Conservation (phyloP, 2,329 filamentous ascomycete species). For the Chrysosporium keratinophilum region DNA sequence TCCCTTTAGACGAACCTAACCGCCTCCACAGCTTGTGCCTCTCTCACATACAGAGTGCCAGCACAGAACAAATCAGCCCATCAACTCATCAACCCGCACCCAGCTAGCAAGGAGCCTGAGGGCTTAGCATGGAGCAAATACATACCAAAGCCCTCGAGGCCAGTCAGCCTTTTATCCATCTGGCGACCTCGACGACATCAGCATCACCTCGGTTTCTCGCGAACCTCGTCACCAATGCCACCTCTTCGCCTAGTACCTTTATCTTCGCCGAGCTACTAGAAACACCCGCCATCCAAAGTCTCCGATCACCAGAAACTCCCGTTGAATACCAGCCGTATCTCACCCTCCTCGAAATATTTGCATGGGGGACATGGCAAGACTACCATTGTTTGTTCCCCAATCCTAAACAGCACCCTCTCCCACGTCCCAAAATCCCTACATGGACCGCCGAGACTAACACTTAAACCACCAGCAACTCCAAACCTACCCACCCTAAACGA, state of each 20-base stretch:
- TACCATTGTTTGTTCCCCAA: constrained; percentile 49
- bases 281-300: constrained; percentile 64
- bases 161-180: constrained; percentile 74
- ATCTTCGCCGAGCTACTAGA: constrained; percentile 90
- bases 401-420: not conserved
- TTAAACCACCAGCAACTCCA: constrained; percentile 34
- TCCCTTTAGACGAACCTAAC: too few species aligned
- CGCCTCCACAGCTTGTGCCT: too few species aligned
- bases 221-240: constrained; percentile 78
- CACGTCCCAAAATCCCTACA: not conserved
- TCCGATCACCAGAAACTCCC: constrained; percentile 45
- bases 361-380: constrained; percentile 76
- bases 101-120: not conserved
- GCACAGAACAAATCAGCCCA: not conserved
- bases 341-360: constrained; percentile 74
- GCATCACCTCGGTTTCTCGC: constrained; percentile 69
- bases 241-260: constrained; percentile 78
- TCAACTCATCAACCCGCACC: not conserved
- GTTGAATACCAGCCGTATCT: constrained; percentile 55
- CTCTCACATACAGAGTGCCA: too few species aligned
- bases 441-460: constrained; percentile 12
- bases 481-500: constrained; percentile 61
- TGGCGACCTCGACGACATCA: constrained; percentile 66
- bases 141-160: constrained; percentile 48
- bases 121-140: constrained; percentile 35